Evolutionary conservation across 1,284 basidiomycete species (phyloP), one percentile per base, ranked within the genome.

Genomic region (Leccinum cinnamomeum): DNA sequence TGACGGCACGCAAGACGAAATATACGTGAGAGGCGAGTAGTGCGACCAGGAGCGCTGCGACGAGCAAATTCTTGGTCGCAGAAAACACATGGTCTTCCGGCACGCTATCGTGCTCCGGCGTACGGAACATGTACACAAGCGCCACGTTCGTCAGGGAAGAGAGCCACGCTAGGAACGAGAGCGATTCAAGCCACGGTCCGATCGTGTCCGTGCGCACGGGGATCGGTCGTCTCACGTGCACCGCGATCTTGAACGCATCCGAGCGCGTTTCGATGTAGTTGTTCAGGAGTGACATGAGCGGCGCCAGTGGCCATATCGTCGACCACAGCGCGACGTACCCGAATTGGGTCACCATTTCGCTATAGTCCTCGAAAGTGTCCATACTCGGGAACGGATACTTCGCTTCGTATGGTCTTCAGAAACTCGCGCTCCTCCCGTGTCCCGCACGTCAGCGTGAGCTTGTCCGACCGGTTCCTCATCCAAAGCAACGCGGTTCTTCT

Each of bases 211-310:
- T 90, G 8, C 96, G 88, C 14, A 82, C 78, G 0, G 97, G 95
- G 44, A 97, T 83, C 1, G 97, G 94, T 18, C 95, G 84, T 11
- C 94, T 85, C 57, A 87, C 84, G 72, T 97, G 95, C 14, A 89
- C 85, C 7, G 90, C 88, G 73, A 99, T 91, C 81, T 99, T 99
- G 82, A 97, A 91, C 2, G 97, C 95, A 75, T 99, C 97, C 1
- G 90, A 92, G 30, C 96, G 88, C 7, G 96, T 78, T 78, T 99
- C 97, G 68, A 99, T 81, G 76, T 95, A 86, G 76, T 97, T 97
- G 80, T 97, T 95, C 39, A 91, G 68, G 23, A 92, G 78, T 3
- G 89, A 86, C 86, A 91, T 89, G 86, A 89, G 30, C 30, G 30
- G 30, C 30, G 30, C 30, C 30, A 33, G 30, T 28, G 28, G 28